Conservation (phyloP, 768 basidiomycete genomes). For the Pleurotus ostreatus region DNA sequence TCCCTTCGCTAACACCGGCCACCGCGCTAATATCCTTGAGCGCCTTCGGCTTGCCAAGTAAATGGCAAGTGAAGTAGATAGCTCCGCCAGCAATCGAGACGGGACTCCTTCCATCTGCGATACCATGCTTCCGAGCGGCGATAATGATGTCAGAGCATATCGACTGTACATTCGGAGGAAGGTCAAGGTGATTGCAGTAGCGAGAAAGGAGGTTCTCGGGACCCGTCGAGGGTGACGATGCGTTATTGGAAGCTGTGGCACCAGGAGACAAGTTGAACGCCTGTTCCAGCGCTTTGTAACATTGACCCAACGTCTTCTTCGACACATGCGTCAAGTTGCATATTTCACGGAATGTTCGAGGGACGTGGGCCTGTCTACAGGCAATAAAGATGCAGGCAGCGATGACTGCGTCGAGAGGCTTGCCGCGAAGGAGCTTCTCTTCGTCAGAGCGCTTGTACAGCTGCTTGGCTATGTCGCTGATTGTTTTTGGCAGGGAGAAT, state of each 20-base stretch:
- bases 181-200: slow-evolving; percentile 89
- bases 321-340: slow-evolving; percentile 90
- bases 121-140: slow-evolving; percentile 75
- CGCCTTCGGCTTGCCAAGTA: slow-evolving; percentile 72
- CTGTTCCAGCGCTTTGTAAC: slow-evolving; percentile 84
- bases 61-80: slow-evolving; percentile 86
- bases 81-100: slow-evolving; percentile 99
- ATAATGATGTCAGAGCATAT: slow-evolving; percentile 82
- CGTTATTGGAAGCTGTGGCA: slow-evolving; percentile 47
- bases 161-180: slow-evolving; percentile 77
- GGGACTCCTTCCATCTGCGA: slow-evolving; percentile 91
- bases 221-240: slow-evolving; percentile 50
- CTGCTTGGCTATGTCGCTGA: slow-evolving; percentile 95
- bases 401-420: slow-evolving; percentile 88
- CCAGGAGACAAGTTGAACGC: slow-evolving; percentile 88
- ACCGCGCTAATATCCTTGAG: slow-evolving; percentile 86
- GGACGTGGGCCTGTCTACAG: slow-evolving; percentile 92
- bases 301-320: slow-evolving; percentile 94
- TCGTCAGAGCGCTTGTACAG: slow-evolving; percentile 97
- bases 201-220: slow-evolving; percentile 89
- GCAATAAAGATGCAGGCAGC: slow-evolving; percentile 99
- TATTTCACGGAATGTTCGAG: slow-evolving; percentile 93
- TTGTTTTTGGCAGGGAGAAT: slow-evolving; percentile 90
- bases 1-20: slow-evolving; percentile 93
- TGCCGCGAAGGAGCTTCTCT: slow-evolving; percentile 88